Percentiles rank a stretch among this genome's conserved stretches.
phyloP scores from a whole-genome alignment of 495 filamentous ascomycete genomes.

The Sordaria brevicollis region DNA sequence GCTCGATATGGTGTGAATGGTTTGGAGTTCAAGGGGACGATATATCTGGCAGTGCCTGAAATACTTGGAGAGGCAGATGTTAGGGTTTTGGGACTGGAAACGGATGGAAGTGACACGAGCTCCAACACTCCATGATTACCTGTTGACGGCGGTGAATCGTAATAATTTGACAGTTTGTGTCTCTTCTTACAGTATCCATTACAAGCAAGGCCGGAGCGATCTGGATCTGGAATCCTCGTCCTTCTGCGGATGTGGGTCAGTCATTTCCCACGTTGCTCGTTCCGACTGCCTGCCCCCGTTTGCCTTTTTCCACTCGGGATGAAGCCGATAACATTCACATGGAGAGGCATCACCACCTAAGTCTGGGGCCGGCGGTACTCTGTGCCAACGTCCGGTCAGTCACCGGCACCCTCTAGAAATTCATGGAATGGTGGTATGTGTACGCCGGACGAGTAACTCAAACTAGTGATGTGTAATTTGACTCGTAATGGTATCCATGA shows the following conservation, averaged over 20 bases:
- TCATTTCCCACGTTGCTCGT: neutral
- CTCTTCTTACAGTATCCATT: neutral
- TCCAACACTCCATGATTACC: neutral
- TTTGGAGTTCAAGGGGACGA: neutral
- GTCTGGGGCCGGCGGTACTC: neutral
- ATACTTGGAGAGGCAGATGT: constrained; percentile 1
- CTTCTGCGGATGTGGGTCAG: neutral
- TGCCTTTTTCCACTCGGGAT: neutral
- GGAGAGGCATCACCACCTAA: neutral
- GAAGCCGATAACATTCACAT: neutral
- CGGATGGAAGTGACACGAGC: neutral
- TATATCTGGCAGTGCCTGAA: neutral
- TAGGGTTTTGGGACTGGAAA: neutral
- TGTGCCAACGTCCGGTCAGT: neutral
- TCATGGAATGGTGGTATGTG: neutral
- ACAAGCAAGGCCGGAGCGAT: neutral
- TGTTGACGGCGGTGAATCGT: neutral
- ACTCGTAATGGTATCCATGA: neutral
- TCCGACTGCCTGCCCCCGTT: neutral
- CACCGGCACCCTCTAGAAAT: neutral
- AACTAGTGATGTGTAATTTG: neutral
- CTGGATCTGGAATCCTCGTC: neutral
- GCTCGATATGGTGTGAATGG: neutral
- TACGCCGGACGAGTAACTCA: neutral
- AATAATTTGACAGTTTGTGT: neutral